Base-by-base conservation (phyloP, 352 stramenopile genomes). In the Salisapilia sapeloensis region DNA sequence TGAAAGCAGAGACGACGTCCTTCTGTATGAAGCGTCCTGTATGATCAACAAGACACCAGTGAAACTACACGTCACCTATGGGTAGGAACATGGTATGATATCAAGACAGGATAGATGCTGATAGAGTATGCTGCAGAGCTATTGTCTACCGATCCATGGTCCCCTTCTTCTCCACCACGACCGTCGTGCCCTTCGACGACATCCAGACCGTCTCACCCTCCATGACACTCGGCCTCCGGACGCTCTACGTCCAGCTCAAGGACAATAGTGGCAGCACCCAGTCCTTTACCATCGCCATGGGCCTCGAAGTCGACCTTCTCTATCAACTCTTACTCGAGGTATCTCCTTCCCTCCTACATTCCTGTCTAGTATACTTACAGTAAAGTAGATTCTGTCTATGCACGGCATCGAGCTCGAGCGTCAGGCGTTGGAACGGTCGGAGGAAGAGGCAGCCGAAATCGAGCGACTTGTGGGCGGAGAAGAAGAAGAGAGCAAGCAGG, bases 11-110 rank as follows among this genome's bases (percentile, higher is more conserved):
- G 56, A 55, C n/a, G 76, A 80, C 29, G 71, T 84, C 24, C 36
- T 90, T 24, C 51, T 90, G 5, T 86, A 85, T 37, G 74, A 90
- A 30, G 55, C 60, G n/a, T 66, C 67, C 16, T 78, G 65, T 36
- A 57, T 90, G 19, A 33, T 82, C 18, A 85, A 81, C 29, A 74
- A 53, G 10, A 57, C 75, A 29, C 74, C 74, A 28, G 54, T 62
- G 10, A 76, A 60, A 24, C 52, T 90, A 9, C 57, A 83, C 33
- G 56, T 90, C 31, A 84, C 74, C 0, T 85, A 69, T 40, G 63
- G 67, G 72, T 85, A 55, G 42, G 53, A 31, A 24, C 1, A 4
- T 6, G 1, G 8, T 31, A 22, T 28, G 10, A 28, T 18, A 11
- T 26, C 16, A 17, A 22, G 14, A 8, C 16, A 14, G 19, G 6